Base-by-base conservation (phyloP, 768 basidiomycete genomes). In the Termitomyces sp. region DNA sequence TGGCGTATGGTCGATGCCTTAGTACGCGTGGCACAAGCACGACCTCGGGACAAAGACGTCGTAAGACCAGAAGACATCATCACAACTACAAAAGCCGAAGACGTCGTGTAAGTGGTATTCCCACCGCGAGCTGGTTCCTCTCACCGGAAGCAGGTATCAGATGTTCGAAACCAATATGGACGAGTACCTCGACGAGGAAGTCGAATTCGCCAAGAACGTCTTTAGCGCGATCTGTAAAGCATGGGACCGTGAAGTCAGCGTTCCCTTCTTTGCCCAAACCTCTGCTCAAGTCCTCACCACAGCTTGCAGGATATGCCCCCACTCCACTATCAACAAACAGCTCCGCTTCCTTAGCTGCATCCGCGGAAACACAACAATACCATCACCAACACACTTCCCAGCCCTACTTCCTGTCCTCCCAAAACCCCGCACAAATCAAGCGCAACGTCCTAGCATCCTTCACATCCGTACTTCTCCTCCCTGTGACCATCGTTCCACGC, bases 131-230 rank as follows among this genome's bases (percentile, higher is more conserved):
- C 10, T 43, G 12, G 46, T 54, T 60, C 56, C 41, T 46, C 58
- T 56, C 28, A 51, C 44, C 28, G 17, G 12, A 8, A 45, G 11
- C 54, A 95, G 93, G 12, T 96, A 92, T 68, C 82, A 79, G 45
- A 97, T 98, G 93, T 98, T 98, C 62, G 95, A 98, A 69, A 75
- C 80, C 10, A 90, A 95, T 67, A 97, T 98, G 92, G 95, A 97
- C 65, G 95, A 98, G 64, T 98, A 98, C 64, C 85, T 98, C 2
- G 89, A 93, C 57, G 93, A 98, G 65, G 96, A 99, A 68, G 79
- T 88, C 6, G 95, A 97, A 55, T 80, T 78, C 56, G 77, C 92
- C 48, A 93, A 93, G 63, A 78, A 77, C 5, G 73, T 78, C 0
- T 82, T 97, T 53, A 89, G 91, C 32, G 73, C 68, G 2, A 88